Percentiles rank a stretch among this genome's conserved stretches.
Evolutionary conservation across 2,329 filamentous ascomycete species (phyloP).

Genomic region (Didymosphaeria variabile): DNA sequence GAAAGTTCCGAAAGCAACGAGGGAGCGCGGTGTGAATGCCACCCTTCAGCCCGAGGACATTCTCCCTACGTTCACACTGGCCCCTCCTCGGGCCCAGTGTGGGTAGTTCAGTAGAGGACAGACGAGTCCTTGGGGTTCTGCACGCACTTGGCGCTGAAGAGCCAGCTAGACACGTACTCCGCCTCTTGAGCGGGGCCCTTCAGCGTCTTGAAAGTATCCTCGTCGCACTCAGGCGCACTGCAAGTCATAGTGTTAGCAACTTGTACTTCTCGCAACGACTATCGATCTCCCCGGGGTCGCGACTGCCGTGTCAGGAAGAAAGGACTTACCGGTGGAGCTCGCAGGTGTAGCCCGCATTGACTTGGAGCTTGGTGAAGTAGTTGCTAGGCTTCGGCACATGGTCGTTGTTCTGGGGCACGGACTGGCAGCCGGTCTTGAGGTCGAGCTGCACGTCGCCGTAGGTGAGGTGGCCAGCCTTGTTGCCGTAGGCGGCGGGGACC

Average conservation of each 20-base stretch:
- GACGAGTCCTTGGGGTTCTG: too few relatives aligned
- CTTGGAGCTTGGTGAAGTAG: conserved; percentile 8
- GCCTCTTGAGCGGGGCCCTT: background rate
- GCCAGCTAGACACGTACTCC: background rate
- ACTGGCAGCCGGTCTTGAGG: background rate
- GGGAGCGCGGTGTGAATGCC: too few relatives aligned
- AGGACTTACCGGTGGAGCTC: background rate
- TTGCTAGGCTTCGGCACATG: background rate
- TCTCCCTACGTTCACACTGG: too few relatives aligned
- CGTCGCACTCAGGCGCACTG: background rate
- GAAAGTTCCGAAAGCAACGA: too few relatives aligned
- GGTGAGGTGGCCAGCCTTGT: background rate
- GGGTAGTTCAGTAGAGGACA: too few relatives aligned
- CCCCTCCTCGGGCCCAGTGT: too few relatives aligned
- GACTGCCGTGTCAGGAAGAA: too few relatives aligned
- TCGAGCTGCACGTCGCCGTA: conserved; percentile 8
- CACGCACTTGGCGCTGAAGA: conserved; percentile 2
- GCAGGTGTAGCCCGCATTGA: background rate
- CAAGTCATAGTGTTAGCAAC: background rate
- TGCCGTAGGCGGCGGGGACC: background rate
- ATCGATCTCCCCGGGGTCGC: background rate
- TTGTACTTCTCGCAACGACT: background rate
- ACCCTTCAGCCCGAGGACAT: too few relatives aligned
- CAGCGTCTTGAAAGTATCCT: background rate
- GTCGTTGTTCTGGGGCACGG: conserved; percentile 6